These are phyloP conservation scores for Cercophora samala DNA, from an alignment of 495 filamentous ascomycete genomes.

Conservation along the genomic window DNA sequence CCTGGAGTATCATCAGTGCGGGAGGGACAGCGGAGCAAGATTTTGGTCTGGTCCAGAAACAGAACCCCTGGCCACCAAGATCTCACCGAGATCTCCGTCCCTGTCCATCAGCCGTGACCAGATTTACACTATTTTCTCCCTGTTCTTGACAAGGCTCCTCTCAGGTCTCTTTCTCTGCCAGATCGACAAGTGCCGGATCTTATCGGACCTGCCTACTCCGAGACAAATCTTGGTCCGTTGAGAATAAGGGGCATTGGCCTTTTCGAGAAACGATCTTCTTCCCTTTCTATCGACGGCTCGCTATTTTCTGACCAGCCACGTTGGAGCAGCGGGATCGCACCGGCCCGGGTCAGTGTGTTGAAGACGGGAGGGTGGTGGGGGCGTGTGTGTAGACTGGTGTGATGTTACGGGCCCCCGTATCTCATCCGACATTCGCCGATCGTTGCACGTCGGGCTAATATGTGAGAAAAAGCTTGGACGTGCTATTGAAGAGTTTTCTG, in stretches of 20 bases:
- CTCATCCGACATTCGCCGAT: background rate
- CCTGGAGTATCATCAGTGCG: background rate
- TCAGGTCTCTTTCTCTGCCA: background rate
- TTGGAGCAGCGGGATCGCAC: conserved; percentile 2
- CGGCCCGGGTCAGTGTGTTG: background rate
- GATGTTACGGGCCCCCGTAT: background rate
- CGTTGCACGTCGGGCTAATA: background rate
- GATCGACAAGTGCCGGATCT: background rate
- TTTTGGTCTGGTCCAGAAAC: background rate
- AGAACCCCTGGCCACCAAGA: background rate
- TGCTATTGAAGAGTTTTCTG: background rate
- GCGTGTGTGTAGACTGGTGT: background rate
- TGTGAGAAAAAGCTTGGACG: background rate
- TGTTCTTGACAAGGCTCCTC: background rate
- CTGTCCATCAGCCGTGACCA: background rate
- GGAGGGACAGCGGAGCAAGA: background rate
- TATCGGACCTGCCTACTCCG: background rate
- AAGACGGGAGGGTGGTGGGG: background rate
- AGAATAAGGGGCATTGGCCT: background rate
- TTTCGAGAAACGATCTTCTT: background rate
- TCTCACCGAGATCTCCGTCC: background rate
- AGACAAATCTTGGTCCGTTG: too few relatives aligned
- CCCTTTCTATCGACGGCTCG: background rate
- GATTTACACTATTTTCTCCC: conserved; percentile 3
- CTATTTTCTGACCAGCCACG: background rate